Percentiles rank a stretch among this genome's conserved stretches.
Evolutionary conservation across 1,284 basidiomycete species (phyloP).

Genomic region (Cutaneotrichosporon mucoides): DNA sequence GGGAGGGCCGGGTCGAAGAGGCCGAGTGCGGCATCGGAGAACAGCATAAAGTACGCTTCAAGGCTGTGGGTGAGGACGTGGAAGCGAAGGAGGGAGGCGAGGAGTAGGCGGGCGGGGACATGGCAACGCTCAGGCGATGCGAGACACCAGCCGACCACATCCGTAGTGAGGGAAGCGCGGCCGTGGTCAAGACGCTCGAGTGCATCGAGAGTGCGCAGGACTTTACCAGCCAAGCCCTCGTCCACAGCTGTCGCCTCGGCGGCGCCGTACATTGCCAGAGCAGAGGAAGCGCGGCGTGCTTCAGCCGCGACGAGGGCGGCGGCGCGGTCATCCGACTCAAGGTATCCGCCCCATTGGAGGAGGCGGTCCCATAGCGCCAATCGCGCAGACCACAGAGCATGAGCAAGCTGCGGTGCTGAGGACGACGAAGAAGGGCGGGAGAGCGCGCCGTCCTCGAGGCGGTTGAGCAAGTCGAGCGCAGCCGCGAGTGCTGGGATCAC

Average conservation of each 20-base stretch:
- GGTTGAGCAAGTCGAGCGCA: constrained; percentile 19
- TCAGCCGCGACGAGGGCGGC: constrained; percentile 22
- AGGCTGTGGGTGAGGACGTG: constrained; percentile 35
- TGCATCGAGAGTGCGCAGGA: constrained; percentile 18
- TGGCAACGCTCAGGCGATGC: constrained; percentile 21
- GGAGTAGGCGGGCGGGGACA: constrained; percentile 15
- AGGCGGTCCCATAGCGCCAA: constrained; percentile 29
- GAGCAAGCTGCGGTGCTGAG: neutral
- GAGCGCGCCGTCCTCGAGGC: constrained; percentile 16
- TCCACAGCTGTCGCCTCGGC: constrained; percentile 12
- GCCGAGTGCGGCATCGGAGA: constrained; percentile 19
- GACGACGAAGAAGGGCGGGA: neutral
- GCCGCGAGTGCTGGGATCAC: constrained; percentile 25
- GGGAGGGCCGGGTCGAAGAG: constrained; percentile 22
- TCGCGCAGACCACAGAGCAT: constrained; percentile 19
- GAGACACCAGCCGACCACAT: constrained; percentile 34
- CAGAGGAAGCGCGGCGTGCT: constrained; percentile 16
- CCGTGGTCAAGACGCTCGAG: constrained; percentile 36
- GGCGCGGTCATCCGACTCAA: constrained; percentile 36
- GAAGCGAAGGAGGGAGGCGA: constrained; percentile 28
- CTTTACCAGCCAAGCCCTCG: constrained; percentile 14
- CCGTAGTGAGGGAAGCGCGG: constrained; percentile 21
- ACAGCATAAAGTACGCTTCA: constrained; percentile 20
- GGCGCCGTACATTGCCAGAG: constrained; percentile 17
- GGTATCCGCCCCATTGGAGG: constrained; percentile 41